These are phyloP conservation scores for Talaromyces adpressus DNA, from an alignment of 495 filamentous ascomycete species.

Conservation along the genomic window DNA sequence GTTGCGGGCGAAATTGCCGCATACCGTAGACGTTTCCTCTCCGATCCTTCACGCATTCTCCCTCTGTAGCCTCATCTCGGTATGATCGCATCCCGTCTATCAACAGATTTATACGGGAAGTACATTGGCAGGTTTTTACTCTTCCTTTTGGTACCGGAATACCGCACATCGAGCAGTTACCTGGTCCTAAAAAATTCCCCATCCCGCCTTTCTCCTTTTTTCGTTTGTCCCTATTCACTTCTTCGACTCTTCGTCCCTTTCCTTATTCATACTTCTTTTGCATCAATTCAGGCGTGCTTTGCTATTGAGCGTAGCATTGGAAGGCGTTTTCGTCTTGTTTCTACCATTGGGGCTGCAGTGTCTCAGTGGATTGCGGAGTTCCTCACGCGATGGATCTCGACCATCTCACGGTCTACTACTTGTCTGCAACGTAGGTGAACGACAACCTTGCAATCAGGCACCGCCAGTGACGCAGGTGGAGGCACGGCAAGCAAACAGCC, in stretches of 20 bases:
- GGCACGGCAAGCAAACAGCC: neutral
- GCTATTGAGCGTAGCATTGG: slow-evolving; percentile 9
- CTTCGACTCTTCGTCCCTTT: neutral
- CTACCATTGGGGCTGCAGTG: neutral
- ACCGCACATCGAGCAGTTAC: neutral
- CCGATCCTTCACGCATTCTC: slow-evolving; percentile 45
- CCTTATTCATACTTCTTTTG: neutral
- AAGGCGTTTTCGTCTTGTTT: slow-evolving; percentile 6
- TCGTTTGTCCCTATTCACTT: neutral
- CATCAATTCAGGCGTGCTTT: slow-evolving; percentile 7
- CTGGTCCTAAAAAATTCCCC: neutral
- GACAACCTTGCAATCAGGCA: neutral
- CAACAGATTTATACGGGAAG: neutral
- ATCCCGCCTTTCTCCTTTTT: neutral
- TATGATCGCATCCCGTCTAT: neutral
- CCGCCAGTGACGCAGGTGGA: neutral
- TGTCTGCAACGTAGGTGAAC: slow-evolving; percentile 2
- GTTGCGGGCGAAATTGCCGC: slow-evolving; percentile 77
- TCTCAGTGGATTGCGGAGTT: neutral
- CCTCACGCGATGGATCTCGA: neutral
- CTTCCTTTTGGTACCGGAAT: neutral
- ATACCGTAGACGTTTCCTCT: slow-evolving; percentile 65
- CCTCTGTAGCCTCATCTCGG: slow-evolving; percentile 30
- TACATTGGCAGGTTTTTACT: neutral
- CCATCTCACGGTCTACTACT: neutral